These are phyloP conservation scores for Chenopodium suecicum DNA, from an alignment of 148 eudicot genomes.

Conservation along the genomic window DNA sequence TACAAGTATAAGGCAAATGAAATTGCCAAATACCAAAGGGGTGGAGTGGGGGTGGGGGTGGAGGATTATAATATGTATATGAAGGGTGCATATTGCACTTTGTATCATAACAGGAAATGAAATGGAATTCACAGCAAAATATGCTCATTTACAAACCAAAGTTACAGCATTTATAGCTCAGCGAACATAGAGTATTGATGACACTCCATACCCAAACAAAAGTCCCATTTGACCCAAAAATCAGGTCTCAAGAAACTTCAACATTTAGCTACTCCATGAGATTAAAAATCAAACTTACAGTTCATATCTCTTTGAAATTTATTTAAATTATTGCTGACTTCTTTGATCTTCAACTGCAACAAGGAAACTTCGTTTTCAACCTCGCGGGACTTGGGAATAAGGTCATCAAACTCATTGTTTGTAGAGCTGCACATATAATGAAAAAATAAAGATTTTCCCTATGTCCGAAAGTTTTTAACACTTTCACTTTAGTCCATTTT, in stretches of 20 bases:
- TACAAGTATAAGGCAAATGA: not conserved
- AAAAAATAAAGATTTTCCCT: not conserved
- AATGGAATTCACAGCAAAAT: not conserved
- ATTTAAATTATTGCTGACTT: constrained; percentile 49
- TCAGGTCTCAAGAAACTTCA: not conserved
- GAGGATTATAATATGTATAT: not conserved
- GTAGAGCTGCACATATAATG: constrained; percentile 44
- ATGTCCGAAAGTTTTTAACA: too few relatives aligned
- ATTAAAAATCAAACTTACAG: constrained; percentile 50
- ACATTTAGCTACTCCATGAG: not conserved
- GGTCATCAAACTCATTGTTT: constrained; percentile 55
- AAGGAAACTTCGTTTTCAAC: constrained; percentile 78
- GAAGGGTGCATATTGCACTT: not conserved
- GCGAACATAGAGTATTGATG: not conserved
- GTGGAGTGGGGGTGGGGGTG: not conserved
- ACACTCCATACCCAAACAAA: too few relatives aligned
- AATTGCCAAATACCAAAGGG: not conserved
- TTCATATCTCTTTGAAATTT: constrained; percentile 70
- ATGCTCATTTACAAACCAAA: not conserved
- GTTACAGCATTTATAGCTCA: not conserved
- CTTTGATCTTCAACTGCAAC: constrained; percentile 71
- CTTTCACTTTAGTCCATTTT: too few relatives aligned
- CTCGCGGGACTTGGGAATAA: constrained; percentile 64
- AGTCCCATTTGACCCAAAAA: not conserved
- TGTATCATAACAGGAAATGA: not conserved